Conservation (phyloP, 495 filamentous ascomycete species). For the Rhypophila decipiens region DNA sequence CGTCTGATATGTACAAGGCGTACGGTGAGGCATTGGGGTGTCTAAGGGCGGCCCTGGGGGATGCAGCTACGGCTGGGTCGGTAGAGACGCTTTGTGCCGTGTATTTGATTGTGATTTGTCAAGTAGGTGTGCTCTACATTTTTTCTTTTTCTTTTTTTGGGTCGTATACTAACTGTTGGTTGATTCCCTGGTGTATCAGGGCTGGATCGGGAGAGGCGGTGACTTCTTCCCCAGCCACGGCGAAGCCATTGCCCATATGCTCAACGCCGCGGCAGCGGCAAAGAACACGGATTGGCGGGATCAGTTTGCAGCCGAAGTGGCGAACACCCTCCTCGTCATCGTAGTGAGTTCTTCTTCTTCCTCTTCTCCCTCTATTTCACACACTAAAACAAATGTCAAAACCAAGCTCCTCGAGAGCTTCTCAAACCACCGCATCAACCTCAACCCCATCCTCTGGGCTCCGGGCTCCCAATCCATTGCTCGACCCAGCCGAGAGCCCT, state of each 20-base stretch:
- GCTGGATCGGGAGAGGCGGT: not conserved
- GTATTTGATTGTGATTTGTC: slow-evolving; percentile 35
- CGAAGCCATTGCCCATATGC: not conserved
- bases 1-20: slow-evolving; percentile 7
- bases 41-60: slow-evolving; percentile 31
- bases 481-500: not conserved
- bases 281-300: not conserved
- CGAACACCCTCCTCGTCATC: not conserved
- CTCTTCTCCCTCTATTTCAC: not conserved
- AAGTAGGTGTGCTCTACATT: slow-evolving; percentile 19
- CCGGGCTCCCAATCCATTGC: not conserved
- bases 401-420: not conserved
- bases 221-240: not conserved
- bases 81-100: slow-evolving; percentile 41
- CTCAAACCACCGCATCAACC: not conserved
- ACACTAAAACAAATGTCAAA: not conserved
- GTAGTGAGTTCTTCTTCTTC: not conserved
- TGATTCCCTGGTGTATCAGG: not conserved
- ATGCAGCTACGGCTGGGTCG: slow-evolving; percentile 28
- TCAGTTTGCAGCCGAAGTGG: not conserved
- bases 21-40: slow-evolving; percentile 13
- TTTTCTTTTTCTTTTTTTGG: not conserved
- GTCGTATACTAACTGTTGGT: not conserved
- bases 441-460: not conserved
- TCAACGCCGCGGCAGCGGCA: not conserved